Base-by-base conservation (phyloP, 164 flowering plant genomes). In the Protea cynaroides region DNA sequence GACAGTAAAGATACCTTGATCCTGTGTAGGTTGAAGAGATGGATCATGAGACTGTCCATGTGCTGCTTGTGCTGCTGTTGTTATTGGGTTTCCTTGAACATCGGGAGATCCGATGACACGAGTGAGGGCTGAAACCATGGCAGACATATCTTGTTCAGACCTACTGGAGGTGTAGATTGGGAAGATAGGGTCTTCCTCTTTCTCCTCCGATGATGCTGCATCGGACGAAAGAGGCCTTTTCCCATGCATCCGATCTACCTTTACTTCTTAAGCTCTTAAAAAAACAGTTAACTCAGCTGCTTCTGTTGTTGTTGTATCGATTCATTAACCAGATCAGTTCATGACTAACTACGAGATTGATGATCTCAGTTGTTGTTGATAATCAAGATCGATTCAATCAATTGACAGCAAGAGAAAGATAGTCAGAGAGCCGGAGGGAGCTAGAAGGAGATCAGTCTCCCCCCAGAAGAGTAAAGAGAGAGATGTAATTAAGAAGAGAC, bases 41-140 rank as follows among this genome's bases (percentile, higher is more conserved):
- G 25, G 22, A 12, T 21, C 67, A 17, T 52, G 55, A 29, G 34
- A 29, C 34, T 21, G 62, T 14, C 8, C 29, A 0, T 13, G 12
- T 14, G 23, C 53, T n/a, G n/a, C 62, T 19, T 61, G 25, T 22
- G 19, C 29, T 23, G 62, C 29, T 22, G 3, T 25, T 15, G 22
- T 38, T n/a, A 19, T 1, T 25, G 65, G 65, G 22, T 68, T 54
- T 40, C 19, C 52, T 44, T 59, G 67, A 36, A 34, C 25, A 18
- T 46, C 54, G 36, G 47, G n/a, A 3, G 71, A 59, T 37, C 85
- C 80, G 25, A 87, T 83, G 14, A 87, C 92, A 65, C 81, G 89
- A 63, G 85, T 53, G 40, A 87, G 85, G 56, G 86, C 89, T 6
- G 85, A 81, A 34, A 87, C 92, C 83, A 87, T 82, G 49, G 79